These are phyloP conservation scores for Pestalotiopsis sp. DNA, from an alignment of 2,329 filamentous ascomycete genomes.

Conservation along the genomic window DNA sequence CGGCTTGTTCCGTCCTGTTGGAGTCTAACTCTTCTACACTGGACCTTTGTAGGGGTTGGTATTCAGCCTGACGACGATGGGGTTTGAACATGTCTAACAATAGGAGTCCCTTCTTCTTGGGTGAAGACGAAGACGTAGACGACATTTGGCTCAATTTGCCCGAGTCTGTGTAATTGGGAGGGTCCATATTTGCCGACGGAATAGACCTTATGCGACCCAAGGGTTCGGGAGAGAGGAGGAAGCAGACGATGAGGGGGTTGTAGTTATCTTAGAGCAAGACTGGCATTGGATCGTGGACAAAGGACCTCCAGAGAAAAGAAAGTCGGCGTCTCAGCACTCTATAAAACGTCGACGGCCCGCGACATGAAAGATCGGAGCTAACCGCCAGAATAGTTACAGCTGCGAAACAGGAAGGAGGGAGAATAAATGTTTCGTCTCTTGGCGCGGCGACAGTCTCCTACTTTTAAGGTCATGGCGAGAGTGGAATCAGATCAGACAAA, in stretches of 20 bases:
- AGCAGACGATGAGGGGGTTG: neutral
- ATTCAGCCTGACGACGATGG: conserved; percentile 3
- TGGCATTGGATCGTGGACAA: neutral
- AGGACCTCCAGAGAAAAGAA: neutral
- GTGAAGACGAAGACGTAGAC: neutral
- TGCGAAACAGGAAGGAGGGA: neutral
- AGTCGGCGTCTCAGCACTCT: neutral
- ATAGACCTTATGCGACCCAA: neutral
- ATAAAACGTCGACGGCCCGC: neutral
- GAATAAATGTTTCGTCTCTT: neutral
- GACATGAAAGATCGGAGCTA: neutral
- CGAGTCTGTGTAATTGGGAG: neutral
- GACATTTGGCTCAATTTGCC: neutral
- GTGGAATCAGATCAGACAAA: neutral
- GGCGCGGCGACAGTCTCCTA: neutral
- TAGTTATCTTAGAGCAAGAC: neutral
- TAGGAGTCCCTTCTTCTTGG: conserved; percentile 1
- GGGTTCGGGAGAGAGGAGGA: neutral
- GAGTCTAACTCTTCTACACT: neutral
- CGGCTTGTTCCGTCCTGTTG: neutral
- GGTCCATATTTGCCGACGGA: neutral
- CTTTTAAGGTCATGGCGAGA: neutral
- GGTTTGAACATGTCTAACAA: conserved; percentile 7
- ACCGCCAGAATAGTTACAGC: neutral
- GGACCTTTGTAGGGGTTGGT: conserved; percentile 7